Evolutionary conservation across 495 filamentous ascomycete species (phyloP).

Genomic region (Ascobolus immersus): DNA sequence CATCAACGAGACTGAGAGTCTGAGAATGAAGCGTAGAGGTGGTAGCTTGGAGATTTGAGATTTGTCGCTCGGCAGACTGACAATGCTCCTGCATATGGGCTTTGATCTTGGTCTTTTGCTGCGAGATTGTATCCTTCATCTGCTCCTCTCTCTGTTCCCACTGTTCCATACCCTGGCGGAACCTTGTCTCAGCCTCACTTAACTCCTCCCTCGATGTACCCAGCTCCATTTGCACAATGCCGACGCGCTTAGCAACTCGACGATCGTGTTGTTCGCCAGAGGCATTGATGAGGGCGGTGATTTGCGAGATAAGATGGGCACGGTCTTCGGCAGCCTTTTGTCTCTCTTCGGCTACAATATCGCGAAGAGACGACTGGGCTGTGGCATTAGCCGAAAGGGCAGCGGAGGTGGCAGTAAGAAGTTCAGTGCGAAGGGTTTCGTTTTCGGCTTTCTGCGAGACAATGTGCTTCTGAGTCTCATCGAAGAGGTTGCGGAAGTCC

Average conservation of each 20-base stretch:
- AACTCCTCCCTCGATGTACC: slow-evolving; percentile 32
- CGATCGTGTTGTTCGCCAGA: slow-evolving; percentile 46
- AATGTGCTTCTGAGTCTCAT: slow-evolving; percentile 45
- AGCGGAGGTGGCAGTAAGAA: slow-evolving; percentile 38
- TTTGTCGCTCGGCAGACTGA: slow-evolving; percentile 57
- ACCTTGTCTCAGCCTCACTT: slow-evolving; percentile 34
- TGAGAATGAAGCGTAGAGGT: slow-evolving; percentile 80
- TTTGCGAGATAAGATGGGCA: slow-evolving; percentile 44
- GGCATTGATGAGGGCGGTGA: slow-evolving; percentile 44
- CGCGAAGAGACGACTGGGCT: slow-evolving; percentile 40
- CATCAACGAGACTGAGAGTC: slow-evolving; percentile 69
- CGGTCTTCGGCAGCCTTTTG: slow-evolving; percentile 48
- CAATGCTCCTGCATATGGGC: slow-evolving; percentile 66
- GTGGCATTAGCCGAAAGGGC: slow-evolving; percentile 38
- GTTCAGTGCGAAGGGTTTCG: slow-evolving; percentile 38
- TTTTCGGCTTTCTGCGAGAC: slow-evolving; percentile 57
- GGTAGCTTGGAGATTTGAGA: slow-evolving; percentile 47
- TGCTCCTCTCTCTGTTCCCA: slow-evolving; percentile 47
- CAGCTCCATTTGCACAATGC: slow-evolving; percentile 34
- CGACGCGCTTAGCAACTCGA: slow-evolving; percentile 38
- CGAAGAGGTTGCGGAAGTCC: slow-evolving; percentile 68
- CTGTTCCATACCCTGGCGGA: slow-evolving; percentile 42
- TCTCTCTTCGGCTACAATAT: slow-evolving; percentile 49
- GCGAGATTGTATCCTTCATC: slow-evolving; percentile 42
- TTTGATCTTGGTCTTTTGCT: slow-evolving; percentile 52